These are phyloP conservation scores for Chrysoporthe puriensis DNA, from an alignment of 2,329 filamentous ascomycete species.

Conservation along the genomic window DNA sequence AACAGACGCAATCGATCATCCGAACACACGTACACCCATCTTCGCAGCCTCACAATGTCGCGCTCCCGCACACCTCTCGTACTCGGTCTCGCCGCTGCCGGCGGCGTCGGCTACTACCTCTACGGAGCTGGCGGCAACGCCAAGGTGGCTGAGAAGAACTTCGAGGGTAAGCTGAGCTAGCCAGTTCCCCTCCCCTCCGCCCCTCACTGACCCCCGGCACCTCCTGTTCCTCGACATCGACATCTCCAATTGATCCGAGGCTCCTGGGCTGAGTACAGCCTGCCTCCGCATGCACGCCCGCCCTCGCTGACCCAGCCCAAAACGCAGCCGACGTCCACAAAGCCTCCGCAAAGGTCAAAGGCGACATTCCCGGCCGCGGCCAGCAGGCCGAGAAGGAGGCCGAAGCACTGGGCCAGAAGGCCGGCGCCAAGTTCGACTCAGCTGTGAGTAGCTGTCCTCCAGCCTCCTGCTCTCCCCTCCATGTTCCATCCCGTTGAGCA, in stretches of 20 bases:
- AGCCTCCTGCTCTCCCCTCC: background rate
- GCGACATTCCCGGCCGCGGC: conserved; percentile 64
- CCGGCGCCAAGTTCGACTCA: conserved; percentile 69
- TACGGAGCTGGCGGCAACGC: conserved; percentile 83
- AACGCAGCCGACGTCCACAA: conserved; percentile 73
- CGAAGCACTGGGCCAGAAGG: conserved; percentile 62
- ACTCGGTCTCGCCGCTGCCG: conserved; percentile 66
- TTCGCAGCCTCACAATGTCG: conserved; percentile 44
- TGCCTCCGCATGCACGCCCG: too few relatives aligned
- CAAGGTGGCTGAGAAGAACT: conserved; percentile 81
- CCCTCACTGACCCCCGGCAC: too few relatives aligned
- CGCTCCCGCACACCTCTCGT: conserved; percentile 51
- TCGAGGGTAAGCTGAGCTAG: conserved; percentile 67
- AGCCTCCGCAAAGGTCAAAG: conserved; percentile 67
- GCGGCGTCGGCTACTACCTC: conserved; percentile 84
- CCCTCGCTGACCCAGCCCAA: conserved; percentile 29
- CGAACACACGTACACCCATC: background rate
- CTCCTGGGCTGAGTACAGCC: background rate
- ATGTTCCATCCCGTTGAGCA: background rate
- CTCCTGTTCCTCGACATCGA: too few relatives aligned
- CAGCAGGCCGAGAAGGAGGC: conserved; percentile 68
- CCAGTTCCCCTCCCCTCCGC: background rate
- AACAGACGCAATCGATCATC: background rate
- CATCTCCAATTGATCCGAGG: background rate
- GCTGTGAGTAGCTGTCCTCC: conserved; percentile 57